Base-by-base conservation (phyloP, 768 basidiomycete genomes). In the Russula ochroleuca region DNA sequence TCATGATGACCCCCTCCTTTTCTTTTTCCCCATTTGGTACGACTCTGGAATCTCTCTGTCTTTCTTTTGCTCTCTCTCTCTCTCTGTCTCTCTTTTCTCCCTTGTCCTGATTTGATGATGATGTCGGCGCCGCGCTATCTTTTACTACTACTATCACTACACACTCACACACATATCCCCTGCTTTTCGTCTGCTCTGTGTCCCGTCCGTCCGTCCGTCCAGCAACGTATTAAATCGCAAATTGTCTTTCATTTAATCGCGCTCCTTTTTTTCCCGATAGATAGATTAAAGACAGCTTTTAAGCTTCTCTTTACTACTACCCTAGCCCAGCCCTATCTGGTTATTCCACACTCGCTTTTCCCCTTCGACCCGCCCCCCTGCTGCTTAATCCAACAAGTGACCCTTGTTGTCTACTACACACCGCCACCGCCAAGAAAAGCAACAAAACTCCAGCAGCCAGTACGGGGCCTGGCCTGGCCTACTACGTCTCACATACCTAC, bases 71-170 rank as follows among this genome's bases (percentile, higher is more conserved):
- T 17, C 21, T 41, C 31, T n/a, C 14, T 13, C 23, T 14, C 23
- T 2, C 38, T 5, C 28, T 11, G 9, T 47, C 19, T 47, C 25
- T 57, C 23, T 8, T 35, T n/a, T 52, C 21, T 25, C 53, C 23
- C 53, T 37, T 47, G 45, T 21, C n/a, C 45, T 21, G 21, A 45
- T 45, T 21, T 45, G n/a, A 47, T 47, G 45, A 47, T 59, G 62
- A 64, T 57, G 37, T 64, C 45, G 25, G 43, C 45, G 40, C 37
- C 57, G 43, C 41, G 51, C 63, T 58, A 47, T 64, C 57, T 64
- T 45, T 47, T 21, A 9, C n/a, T 21, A 45, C n/a, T 45, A 45
- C n/a, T 21, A 45, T 19, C n/a, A 45, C 43, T 4, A 35, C 43
- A 45, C 43, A 21, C n/a, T 8, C 19, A n/a, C 40, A 17, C 40